Evolutionary conservation across 129 eudicot genomes (phyloP), one percentile per base, ranked within the genome.

Genomic region (Pulicaria dysenterica): DNA sequence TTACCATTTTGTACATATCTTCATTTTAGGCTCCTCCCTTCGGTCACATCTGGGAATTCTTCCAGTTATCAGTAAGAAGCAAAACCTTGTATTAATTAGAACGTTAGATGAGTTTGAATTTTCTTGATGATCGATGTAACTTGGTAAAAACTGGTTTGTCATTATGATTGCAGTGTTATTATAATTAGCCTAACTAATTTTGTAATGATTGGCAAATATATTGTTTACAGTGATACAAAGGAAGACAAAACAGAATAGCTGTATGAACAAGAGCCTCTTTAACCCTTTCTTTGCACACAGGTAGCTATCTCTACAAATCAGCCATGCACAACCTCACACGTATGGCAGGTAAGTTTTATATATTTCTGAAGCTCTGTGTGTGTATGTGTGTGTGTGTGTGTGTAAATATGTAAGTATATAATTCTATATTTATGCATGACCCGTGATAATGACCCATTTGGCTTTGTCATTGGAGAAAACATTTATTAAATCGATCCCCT

Each of bases 251-350:
- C n/a, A 6, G 36, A n/a, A 67, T 68, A 77, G 85, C 69, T 82
- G 79, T 66, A 34, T 9, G 40, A 61, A 58, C 5, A 44, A 17
- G 37, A 24, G 57, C 57, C 61, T 11, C 43, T 64, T 41, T 37
- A 49, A 58, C 57, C 60, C 70, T 60, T 82, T 73, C 72, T 77
- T 51, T 77, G 79, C 76, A 76, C 76, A 77, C 56, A 82, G 69
- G 82, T 73, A 59, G 77, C 72, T 74, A 64, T 24, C 31, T 24
- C 31, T 2, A 24, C 31, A 15, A 55, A 55, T 31, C 13, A 53
- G 17, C 58, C 7, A 53, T 8, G 19, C 7, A 16, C 7, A 6
- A 15, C 34, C 3, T 24, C 31, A 24, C 31, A 24, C 31, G 31
- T 24, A n/a, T n/a, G n/a, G n/a, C n/a, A n/a, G 31, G 58, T n/a